These are phyloP conservation scores for Thermomucor indicae-seudaticae DNA, from an alignment of 371 early-diverging fungal species.

Conservation along the genomic window DNA sequence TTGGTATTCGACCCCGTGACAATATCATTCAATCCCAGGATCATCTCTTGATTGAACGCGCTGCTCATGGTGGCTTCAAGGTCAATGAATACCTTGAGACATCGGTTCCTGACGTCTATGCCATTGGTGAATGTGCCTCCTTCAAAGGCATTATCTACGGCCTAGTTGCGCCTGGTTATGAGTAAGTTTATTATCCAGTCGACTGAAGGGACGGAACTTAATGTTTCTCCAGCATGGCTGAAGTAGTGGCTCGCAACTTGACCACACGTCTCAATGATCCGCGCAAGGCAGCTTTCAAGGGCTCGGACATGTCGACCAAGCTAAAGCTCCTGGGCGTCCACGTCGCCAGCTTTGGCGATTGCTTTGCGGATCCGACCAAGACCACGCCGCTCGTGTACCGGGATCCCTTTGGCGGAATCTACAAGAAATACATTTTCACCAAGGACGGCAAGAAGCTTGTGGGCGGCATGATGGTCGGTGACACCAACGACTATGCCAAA, in stretches of 20 bases:
- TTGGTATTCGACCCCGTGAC: slow-evolving; percentile 61
- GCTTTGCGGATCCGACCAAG: slow-evolving; percentile 43
- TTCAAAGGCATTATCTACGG: slow-evolving; percentile 52
- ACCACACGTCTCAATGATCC: slow-evolving; percentile 16
- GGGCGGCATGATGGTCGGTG: slow-evolving; percentile 72
- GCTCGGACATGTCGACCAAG: slow-evolving; percentile 68
- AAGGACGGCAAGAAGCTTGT: slow-evolving; percentile 60
- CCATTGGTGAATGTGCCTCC: slow-evolving; percentile 63
- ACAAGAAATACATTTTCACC: slow-evolving; percentile 60
- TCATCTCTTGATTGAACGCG: slow-evolving; percentile 22
- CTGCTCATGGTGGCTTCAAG: slow-evolving; percentile 50
- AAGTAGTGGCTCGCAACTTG: slow-evolving; percentile 55
- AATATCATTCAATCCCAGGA: slow-evolving; percentile 42
- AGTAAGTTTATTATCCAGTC: slow-evolving; percentile 22
- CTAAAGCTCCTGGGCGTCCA: slow-evolving; percentile 66
- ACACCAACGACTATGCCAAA: slow-evolving; percentile 61
- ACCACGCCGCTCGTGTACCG: slow-evolving; percentile 43
- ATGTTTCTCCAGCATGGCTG: slow-evolving; percentile 47
- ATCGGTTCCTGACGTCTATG: slow-evolving; percentile 44
- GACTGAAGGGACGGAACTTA: not conserved
- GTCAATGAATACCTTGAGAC: slow-evolving; percentile 52
- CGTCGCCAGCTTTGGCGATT: slow-evolving; percentile 69
- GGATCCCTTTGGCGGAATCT: slow-evolving; percentile 58
- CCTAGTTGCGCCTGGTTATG: slow-evolving; percentile 65
- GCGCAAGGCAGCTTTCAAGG: slow-evolving; percentile 35